These are phyloP conservation scores for Leptographium flavum DNA, from an alignment of 2,329 filamentous ascomycete species.

Conservation along the genomic window DNA sequence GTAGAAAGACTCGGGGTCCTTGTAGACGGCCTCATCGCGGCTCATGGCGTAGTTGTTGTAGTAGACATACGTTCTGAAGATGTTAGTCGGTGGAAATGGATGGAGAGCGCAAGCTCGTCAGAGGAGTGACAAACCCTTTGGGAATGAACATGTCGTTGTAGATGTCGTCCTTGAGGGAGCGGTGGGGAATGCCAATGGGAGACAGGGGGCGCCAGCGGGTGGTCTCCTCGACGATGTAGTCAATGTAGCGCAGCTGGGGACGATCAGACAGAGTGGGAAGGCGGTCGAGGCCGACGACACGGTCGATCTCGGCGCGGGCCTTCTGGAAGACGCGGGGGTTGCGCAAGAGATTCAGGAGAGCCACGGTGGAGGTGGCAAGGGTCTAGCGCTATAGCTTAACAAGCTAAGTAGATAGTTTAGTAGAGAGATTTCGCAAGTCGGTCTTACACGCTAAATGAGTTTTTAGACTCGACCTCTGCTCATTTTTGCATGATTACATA, in stretches of 20 bases:
- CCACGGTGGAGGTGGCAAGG: constrained; percentile 28
- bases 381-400: too few species aligned
- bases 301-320: constrained; percentile 27
- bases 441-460: too few species aligned
- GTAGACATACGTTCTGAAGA: too few species aligned
- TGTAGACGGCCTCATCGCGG: constrained; percentile 25
- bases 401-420: too few species aligned
- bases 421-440: too few species aligned
- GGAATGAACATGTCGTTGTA: constrained; percentile 44
- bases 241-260: constrained; percentile 27
- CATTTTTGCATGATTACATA: too few species aligned
- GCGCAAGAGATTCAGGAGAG: constrained; percentile 26
- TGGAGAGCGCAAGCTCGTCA: constrained; percentile 25
- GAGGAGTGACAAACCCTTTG: too few species aligned
- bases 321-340: constrained; percentile 29
- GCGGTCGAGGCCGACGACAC: constrained; percentile 29
- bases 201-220: constrained; percentile 29
- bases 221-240: constrained; percentile 34
- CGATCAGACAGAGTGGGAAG: constrained; percentile 30
- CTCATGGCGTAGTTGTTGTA: constrained; percentile 31
- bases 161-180: constrained; percentile 36
- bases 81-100: too few species aligned
- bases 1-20: constrained; percentile 27
- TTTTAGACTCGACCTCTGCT: too few species aligned
- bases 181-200: constrained; percentile 39